These are phyloP conservation scores for Lobosporangium transversale DNA, from an alignment of 192 early-diverging fungal species.

Conservation along the genomic window DNA sequence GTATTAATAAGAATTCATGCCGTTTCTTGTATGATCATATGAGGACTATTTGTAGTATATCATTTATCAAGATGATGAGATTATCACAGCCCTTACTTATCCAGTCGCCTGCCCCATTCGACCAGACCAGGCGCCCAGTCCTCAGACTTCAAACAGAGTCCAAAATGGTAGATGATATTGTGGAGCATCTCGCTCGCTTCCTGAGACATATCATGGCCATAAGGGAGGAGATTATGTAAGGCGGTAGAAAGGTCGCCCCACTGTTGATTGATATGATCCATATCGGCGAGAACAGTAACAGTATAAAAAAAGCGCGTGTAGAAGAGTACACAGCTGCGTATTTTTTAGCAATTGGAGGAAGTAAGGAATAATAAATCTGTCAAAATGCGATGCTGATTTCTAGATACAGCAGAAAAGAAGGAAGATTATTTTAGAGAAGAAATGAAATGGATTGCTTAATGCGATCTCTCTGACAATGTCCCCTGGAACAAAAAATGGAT, in stretches of 20 bases:
- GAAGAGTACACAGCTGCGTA: neutral
- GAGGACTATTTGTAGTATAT: too few relatives aligned
- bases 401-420: neutral
- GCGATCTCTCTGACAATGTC: too few relatives aligned
- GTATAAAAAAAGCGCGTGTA: constrained; percentile 26
- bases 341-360: too few relatives aligned
- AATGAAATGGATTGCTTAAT: neutral
- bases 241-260: constrained; percentile 44
- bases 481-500: too few relatives aligned
- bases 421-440: neutral
- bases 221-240: constrained; percentile 41
- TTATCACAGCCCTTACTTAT: too few relatives aligned
- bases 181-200: constrained; percentile 45
- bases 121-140: constrained; percentile 66
- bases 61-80: too few relatives aligned
- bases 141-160: constrained; percentile 51
- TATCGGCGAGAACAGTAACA: neutral
- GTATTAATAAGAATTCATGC: too few relatives aligned
- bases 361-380: too few relatives aligned
- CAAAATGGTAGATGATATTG: constrained; percentile 36
- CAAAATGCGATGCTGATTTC: too few relatives aligned
- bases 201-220: constrained; percentile 29
- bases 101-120: constrained; percentile 68
- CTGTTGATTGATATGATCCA: constrained; percentile 10
- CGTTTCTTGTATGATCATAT: too few relatives aligned